A percentile compares a stretch with the other conserved stretches of the same genome.
These are phyloP conservation scores for Xerophyta viscosa DNA, from an alignment of 106 monocot species.

Conservation along the genomic window DNA sequence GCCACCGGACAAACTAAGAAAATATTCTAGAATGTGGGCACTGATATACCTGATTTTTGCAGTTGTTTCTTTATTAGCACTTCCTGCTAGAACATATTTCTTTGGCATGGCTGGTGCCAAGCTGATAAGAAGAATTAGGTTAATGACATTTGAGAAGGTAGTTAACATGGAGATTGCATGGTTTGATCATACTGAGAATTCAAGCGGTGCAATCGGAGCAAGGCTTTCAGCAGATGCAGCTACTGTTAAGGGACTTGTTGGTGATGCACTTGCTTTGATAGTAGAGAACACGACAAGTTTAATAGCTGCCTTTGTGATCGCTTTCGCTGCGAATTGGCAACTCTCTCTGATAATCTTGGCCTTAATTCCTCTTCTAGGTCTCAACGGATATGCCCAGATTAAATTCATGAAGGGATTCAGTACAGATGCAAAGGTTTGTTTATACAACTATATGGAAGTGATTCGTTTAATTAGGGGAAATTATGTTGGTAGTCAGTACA, in stretches of 20 bases:
- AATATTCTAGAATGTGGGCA: conserved; percentile 39
- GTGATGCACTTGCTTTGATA: conserved; percentile 43
- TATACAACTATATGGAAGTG: too few species aligned
- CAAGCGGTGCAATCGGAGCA: conserved; percentile 58
- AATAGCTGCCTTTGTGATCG: conserved; percentile 35
- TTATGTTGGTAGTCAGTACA: too few species aligned
- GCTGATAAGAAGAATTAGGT: conserved; percentile 50
- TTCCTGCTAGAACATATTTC: conserved; percentile 35
- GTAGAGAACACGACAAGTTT: conserved; percentile 46
- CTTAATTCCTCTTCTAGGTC: conserved; percentile 36
- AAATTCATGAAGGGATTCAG: conserved; percentile 52
- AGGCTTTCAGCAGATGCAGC: conserved; percentile 54
- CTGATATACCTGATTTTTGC: conserved; percentile 35
- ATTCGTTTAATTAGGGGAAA: too few species aligned
- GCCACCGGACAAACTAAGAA: conserved; percentile 40
- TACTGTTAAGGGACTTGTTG: conserved; percentile 43
- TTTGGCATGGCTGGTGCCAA: conserved; percentile 47
- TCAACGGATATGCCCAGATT: conserved; percentile 42
- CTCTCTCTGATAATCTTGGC: conserved; percentile 46
- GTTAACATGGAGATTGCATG: conserved; percentile 57
- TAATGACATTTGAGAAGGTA: conserved; percentile 62
- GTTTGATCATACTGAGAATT: conserved; percentile 51
- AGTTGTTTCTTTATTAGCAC: conserved; percentile 18
- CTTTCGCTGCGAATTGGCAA: conserved; percentile 51
- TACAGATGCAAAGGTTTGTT: conserved; percentile 46